Conservation (phyloP, 1,139 yeast genomes). For the Kodamaea alishanica region DNA sequence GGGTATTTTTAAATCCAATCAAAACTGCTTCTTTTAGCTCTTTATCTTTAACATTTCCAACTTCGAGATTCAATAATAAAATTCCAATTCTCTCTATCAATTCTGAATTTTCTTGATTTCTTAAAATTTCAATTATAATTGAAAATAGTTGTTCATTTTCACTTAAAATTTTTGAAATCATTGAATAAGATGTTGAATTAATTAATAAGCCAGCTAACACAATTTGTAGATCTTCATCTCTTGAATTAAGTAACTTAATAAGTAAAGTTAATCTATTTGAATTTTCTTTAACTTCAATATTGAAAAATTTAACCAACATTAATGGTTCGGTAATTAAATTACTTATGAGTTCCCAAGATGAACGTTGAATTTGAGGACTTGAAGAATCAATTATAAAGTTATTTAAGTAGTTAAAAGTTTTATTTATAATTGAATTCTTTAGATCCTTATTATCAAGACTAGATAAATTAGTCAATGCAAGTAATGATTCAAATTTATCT, state of each 20-base stretch:
- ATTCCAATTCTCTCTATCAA: constrained; percentile 36
- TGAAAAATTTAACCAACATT: constrained; percentile 49
- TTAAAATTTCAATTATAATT: constrained; percentile 24
- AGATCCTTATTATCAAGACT: constrained; percentile 22
- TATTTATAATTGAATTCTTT: constrained; percentile 31
- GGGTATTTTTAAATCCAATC: constrained; percentile 14
- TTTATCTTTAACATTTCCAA: constrained; percentile 12
- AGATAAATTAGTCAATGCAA: constrained; percentile 50
- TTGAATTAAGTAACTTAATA: constrained; percentile 39
- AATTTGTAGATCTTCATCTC: constrained; percentile 35
- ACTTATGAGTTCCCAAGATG: constrained; percentile 47
- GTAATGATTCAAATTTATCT: constrained; percentile 43
- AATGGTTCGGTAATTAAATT: constrained; percentile 45
- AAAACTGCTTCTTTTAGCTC: constrained; percentile 21
- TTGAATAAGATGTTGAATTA: constrained; percentile 45
- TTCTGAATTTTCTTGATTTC: constrained; percentile 28
- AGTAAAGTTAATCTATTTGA: constrained; percentile 33
- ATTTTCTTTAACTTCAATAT: constrained; percentile 30
- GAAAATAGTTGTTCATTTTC: constrained; percentile 23
- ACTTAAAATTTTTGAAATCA: constrained; percentile 37
- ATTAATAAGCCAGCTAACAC: constrained; percentile 47
- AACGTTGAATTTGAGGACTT: constrained; percentile 35
- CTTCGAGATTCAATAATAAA: constrained; percentile 26
- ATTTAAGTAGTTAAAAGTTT: constrained; percentile 33
- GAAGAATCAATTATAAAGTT: constrained; percentile 41